Evolutionary conservation across 495 filamentous ascomycete genomes (phyloP).

Genomic region (Tuber brumale): DNA sequence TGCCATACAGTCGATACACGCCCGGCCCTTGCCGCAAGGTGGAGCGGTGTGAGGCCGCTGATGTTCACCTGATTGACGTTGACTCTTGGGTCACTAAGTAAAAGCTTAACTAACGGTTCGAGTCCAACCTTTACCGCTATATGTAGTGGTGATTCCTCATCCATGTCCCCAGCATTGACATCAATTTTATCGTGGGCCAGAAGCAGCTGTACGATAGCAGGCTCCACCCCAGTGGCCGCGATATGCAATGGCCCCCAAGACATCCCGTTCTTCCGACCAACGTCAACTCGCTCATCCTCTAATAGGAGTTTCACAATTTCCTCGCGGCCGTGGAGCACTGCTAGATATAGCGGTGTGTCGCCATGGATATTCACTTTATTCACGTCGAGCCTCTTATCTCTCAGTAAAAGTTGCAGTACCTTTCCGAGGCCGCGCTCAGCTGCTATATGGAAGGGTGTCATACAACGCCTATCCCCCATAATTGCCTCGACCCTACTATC

Average conservation of each 20-base stretch:
- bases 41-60: not conserved
- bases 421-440: not conserved
- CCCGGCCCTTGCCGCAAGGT: not conserved
- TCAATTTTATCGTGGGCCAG: not conserved
- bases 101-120: not conserved
- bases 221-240: not conserved
- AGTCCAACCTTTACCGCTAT: not conserved
- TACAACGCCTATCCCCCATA: not conserved
- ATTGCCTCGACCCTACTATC: not conserved
- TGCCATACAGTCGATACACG: not conserved
- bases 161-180: not conserved
- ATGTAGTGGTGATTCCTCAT: not conserved
- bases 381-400: not conserved
- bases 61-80: not conserved
- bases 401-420: not conserved
- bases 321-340: not conserved
- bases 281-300: not conserved
- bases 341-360: not conserved
- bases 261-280: not conserved
- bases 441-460: not conserved
- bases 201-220: not conserved
- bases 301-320: not conserved
- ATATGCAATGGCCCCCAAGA: not conserved
- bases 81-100: not conserved
- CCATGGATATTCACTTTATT: not conserved